Percentiles rank a stretch among this genome's conserved stretches.
Conservation (phyloP, 1,284 basidiomycete genomes). For the Garcileccinum viscosum region DNA sequence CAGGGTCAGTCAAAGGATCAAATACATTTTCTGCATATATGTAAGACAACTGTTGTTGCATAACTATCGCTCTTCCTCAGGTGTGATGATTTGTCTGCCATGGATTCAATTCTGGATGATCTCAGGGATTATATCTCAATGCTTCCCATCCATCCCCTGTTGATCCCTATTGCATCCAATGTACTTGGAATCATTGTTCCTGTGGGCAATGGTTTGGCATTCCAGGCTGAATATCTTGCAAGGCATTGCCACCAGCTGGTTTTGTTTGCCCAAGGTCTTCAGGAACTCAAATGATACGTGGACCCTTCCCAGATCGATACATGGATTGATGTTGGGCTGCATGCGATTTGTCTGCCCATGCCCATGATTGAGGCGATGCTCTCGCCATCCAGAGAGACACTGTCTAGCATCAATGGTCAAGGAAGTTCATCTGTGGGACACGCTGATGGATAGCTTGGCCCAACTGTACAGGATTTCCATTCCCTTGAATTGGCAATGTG, state of each 20-base stretch:
- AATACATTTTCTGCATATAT: constrained; percentile 48
- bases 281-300: constrained; percentile 41
- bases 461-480: constrained; percentile 53
- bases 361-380: constrained; percentile 58
- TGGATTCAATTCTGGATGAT: constrained; percentile 60
- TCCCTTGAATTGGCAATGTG: constrained; percentile 57
- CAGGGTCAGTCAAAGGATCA: constrained; percentile 56
- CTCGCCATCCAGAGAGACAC: constrained; percentile 36
- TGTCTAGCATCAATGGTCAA: constrained; percentile 59
- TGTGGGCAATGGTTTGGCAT: constrained; percentile 56
- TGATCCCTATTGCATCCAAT: constrained; percentile 64
- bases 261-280: constrained; percentile 57
- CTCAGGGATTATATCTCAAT: constrained; percentile 48
- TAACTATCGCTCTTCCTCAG: constrained; percentile 47
- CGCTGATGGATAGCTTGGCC: constrained; percentile 52
- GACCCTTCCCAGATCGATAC: constrained; percentile 43
- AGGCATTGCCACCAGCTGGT: constrained; percentile 69
- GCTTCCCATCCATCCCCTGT: constrained; percentile 50
- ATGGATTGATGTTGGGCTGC: constrained; percentile 74
- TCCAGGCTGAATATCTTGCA: constrained; percentile 59
- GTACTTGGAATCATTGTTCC: constrained; percentile 58
- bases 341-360: constrained; percentile 60
- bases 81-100: constrained; percentile 66
- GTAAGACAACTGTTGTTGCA: constrained; percentile 43
- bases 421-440: constrained; percentile 49